Base-by-base conservation (phyloP, 2,329 filamentous ascomycete genomes). In the Claviceps cyperi region DNA sequence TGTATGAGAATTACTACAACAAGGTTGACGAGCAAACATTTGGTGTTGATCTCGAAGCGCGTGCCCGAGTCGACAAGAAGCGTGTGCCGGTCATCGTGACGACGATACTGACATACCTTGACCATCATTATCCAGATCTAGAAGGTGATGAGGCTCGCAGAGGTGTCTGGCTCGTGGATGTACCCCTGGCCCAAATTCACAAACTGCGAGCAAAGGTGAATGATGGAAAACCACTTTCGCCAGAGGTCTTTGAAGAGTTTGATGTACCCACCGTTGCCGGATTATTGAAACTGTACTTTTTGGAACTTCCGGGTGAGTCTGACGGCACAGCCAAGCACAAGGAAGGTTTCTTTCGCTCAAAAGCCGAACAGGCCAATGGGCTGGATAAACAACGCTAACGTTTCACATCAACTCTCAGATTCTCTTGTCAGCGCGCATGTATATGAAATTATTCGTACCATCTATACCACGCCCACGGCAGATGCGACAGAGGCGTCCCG, bases 1-100 rank as follows among this genome's bases (percentile, higher is more conserved):
- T 88, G 3, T 98, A 98, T 67, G 92, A 98, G 69, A 98, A 97
- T 66, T 98, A 98, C 70, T 98, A 98, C 73, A 96, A 96, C 67
- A 89, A 86, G 56, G 89, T 96, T 22, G 92, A 96, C 64, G 90
- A 96, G 63, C 90, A 97, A 75, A 95, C 88, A 0, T 98, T 97
- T 63, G 92, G 94, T 56, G 89, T 98, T 50, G 94, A 98, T 62
- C 79, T 98, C n/a, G 92, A 98, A 69, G 89, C 91, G 38, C 78
- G 92, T 57, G 92, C 92, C 44, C 78, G 91, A 57, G 90, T 88
- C 48, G 92, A 98, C 66, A 84, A 90, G 66, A 98, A 98, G 70
- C 85, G 92, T 47, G 92, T 98, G 21, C 92, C 92, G 17, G 74
- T 94, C 53, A 80, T 98, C 56, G 80, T 98, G 54, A 98, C 92